Evolutionary conservation across 805 yeast species (phyloP).

Genomic region (Ogataea saltuana): DNA sequence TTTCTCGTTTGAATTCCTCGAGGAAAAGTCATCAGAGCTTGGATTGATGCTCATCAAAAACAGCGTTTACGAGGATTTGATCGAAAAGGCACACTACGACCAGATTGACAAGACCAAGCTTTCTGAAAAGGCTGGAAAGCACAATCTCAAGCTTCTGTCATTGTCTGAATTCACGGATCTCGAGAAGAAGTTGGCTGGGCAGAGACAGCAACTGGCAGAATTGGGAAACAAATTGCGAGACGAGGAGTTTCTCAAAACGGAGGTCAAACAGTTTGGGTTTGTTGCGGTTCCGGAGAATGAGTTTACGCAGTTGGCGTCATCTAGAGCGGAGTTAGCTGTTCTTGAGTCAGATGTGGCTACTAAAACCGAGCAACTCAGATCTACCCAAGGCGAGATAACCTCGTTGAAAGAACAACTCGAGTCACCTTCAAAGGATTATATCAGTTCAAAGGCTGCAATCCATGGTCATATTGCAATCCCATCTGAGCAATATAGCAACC

Average conservation of each 20-base stretch:
- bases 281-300: slow-evolving; percentile 5
- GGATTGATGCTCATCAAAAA: slow-evolving; percentile 24
- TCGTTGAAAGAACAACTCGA: slow-evolving; percentile 20
- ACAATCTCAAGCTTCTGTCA: slow-evolving; percentile 20
- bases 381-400: not conserved
- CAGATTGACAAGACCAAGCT: slow-evolving; percentile 21
- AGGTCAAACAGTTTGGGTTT: slow-evolving; percentile 5
- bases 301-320: slow-evolving; percentile 17
- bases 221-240: not conserved
- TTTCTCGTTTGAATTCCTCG: slow-evolving; percentile 13
- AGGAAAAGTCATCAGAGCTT: slow-evolving; percentile 11
- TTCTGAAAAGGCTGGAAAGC: slow-evolving; percentile 20
- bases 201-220: not conserved
- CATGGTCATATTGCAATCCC: slow-evolving; percentile 25
- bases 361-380: slow-evolving; percentile 4
- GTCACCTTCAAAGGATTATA: slow-evolving; percentile 19
- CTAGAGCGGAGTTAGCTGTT: slow-evolving; percentile 3
- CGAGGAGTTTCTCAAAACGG: slow-evolving; percentile 5
- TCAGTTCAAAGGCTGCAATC: slow-evolving; percentile 14
- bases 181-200: not conserved
- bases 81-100: slow-evolving; percentile 22
- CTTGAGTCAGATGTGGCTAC: slow-evolving; percentile 1
- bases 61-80: slow-evolving; percentile 27
- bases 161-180: slow-evolving; percentile 6
- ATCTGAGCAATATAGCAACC: slow-evolving; percentile 1